A percentile compares a stretch with the other conserved stretches of the same genome.
These are phyloP conservation scores for Diplodia seriata DNA, from an alignment of 2,329 filamentous ascomycete species.

Conservation along the genomic window DNA sequence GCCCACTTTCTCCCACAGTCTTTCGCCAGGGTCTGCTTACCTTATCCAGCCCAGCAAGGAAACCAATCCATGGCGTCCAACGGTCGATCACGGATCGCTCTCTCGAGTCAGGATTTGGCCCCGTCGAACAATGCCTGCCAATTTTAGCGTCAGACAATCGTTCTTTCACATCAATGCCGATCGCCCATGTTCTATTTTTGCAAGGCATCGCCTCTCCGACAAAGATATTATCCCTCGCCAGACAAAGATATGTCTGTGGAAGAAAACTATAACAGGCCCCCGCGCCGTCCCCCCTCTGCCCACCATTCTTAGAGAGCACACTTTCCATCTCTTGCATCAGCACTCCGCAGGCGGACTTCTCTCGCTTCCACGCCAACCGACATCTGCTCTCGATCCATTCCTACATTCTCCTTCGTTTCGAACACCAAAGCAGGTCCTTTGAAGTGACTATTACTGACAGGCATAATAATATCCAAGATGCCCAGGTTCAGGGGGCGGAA, in stretches of 20 bases:
- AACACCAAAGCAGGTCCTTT: slow-evolving; percentile 7
- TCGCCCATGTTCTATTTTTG: slow-evolving; percentile 15
- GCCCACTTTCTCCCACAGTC: neutral
- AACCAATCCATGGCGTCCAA: neutral
- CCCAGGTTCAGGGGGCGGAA: neutral
- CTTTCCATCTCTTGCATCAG: neutral
- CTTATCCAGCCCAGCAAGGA: neutral
- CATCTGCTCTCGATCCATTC: neutral
- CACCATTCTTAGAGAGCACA: neutral
- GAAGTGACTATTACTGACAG: neutral
- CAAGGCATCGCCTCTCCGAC: no score
- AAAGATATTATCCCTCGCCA: neutral
- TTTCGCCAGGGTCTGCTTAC: slow-evolving; percentile 17
- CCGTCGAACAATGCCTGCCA: neutral
- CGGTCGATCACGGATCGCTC: slow-evolving; percentile 19
- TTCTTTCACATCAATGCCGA: slow-evolving; percentile 15
- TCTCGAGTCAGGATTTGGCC: slow-evolving; percentile 9
- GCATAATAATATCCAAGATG: neutral
- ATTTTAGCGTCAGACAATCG: slow-evolving; percentile 21
- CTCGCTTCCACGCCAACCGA: neutral
- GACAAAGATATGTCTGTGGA: slow-evolving; percentile 1
- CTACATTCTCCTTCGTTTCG: neutral
- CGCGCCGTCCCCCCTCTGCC: neutral
- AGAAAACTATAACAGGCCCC: neutral
- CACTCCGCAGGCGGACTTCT: slow-evolving; percentile 22